phyloP scores from a whole-genome alignment of 148 eudicot genomes.

The Persicaria maculosa region DNA sequence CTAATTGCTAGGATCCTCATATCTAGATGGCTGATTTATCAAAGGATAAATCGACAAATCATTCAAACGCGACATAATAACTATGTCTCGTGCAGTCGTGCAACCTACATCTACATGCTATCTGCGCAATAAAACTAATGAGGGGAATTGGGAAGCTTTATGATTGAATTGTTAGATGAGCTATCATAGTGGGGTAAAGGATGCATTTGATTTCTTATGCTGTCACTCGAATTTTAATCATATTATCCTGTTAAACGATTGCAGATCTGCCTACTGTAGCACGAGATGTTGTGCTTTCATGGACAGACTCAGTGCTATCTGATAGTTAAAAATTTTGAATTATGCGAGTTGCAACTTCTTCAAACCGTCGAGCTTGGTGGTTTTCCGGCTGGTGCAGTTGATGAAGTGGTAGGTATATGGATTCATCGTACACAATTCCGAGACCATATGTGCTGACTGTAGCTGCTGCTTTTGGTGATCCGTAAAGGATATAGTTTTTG shows the following conservation, averaged over 20 bases:
- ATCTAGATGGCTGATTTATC: too few relatives aligned
- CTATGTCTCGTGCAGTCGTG: too few relatives aligned
- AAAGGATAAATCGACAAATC: too few relatives aligned
- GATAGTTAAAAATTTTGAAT: constrained; percentile 26
- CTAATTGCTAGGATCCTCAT: too few relatives aligned
- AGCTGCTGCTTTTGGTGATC: not conserved
- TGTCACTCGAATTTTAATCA: not conserved
- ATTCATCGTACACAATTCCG: not conserved
- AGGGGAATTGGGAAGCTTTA: not conserved
- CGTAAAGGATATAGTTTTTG: not conserved
- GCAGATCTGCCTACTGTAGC: constrained; percentile 83
- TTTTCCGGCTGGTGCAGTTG: not conserved
- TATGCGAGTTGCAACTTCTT: not conserved
- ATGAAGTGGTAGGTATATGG: not conserved
- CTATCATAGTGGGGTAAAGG: not conserved
- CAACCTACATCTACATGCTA: too few relatives aligned
- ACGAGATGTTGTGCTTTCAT: constrained; percentile 77
- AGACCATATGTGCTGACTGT: not conserved
- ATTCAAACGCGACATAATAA: too few relatives aligned
- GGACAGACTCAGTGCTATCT: constrained; percentile 66
- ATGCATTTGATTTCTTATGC: not conserved
- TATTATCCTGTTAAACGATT: constrained; percentile 13
- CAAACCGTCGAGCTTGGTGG: not conserved
- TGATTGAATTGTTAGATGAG: not conserved
- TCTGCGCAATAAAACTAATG: too few relatives aligned